Evolutionary conservation across 257 asterid genomes (phyloP).

Genomic region (Nicotiana benthamiana): DNA sequence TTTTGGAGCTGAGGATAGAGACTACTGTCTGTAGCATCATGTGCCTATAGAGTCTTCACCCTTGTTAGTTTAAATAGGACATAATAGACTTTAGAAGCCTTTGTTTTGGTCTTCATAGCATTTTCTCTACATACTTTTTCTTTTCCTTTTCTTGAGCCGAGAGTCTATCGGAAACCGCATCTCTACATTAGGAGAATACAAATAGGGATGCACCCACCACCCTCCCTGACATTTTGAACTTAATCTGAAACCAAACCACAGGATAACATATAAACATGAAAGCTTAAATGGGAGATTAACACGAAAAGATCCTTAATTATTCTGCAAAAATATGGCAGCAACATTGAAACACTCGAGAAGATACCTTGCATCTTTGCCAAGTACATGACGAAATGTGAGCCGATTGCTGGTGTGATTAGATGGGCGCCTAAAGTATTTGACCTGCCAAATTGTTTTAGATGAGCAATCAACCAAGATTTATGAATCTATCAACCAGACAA

Average conservation of each 20-base stretch:
- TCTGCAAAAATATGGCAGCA: not conserved
- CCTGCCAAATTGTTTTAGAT: conserved; percentile 33
- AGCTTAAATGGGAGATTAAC: not conserved
- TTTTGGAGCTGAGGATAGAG: not conserved
- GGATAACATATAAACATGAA: not conserved
- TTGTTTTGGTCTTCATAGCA: not conserved
- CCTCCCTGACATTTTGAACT: not conserved
- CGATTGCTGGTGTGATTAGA: conserved; percentile 77
- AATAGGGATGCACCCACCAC: not conserved
- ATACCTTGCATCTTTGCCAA: conserved; percentile 94
- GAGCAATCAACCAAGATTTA: not conserved
- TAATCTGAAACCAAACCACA: not conserved
- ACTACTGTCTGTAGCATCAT: not conserved
- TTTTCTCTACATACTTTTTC: not conserved
- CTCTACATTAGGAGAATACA: not conserved
- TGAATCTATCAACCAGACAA: conserved; percentile 1
- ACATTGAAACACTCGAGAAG: not conserved
- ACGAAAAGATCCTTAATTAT: not conserved
- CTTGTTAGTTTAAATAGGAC: not conserved
- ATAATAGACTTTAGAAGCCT: not conserved
- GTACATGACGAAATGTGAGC: conserved; percentile 90
- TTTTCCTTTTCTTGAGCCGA: not conserved
- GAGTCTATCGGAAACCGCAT: too few species aligned
- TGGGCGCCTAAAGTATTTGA: conserved; percentile 66
- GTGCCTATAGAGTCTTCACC: not conserved